Conservation (phyloP, 352 stramenopile genomes). For the Pythium scleroteichum region DNA sequence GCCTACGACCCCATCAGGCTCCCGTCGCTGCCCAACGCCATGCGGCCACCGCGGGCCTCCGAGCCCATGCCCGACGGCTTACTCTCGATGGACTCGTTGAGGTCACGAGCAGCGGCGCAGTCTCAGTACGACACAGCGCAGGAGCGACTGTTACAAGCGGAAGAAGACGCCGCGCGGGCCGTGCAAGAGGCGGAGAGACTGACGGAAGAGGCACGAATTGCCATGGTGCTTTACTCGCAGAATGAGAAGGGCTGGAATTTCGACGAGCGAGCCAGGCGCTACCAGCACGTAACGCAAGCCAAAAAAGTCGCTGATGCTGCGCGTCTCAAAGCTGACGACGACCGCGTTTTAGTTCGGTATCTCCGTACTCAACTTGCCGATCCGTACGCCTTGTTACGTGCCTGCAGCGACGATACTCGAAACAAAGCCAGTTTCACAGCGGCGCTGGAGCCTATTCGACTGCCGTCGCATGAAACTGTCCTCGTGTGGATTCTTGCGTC, state of each 20-base stretch:
- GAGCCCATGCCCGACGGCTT: slow-evolving; percentile 31
- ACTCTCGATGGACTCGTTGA: slow-evolving; percentile 41
- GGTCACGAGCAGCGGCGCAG: slow-evolving; percentile 32
- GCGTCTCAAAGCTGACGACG: slow-evolving; percentile 42
- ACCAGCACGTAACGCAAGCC: slow-evolving; percentile 52
- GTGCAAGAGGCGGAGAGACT: slow-evolving; percentile 51
- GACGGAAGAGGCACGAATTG: slow-evolving; percentile 58
- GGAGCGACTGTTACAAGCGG: slow-evolving; percentile 29
- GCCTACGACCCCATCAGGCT: slow-evolving; percentile 21
- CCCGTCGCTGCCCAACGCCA: slow-evolving; percentile 16
- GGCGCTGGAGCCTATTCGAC: slow-evolving; percentile 4
- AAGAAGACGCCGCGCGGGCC: slow-evolving; percentile 30
- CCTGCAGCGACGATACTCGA: neutral
- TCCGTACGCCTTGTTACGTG: slow-evolving; percentile 34
- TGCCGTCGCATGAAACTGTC: slow-evolving; percentile 20
- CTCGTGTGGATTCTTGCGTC: slow-evolving; percentile 60
- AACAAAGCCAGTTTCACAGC: neutral
- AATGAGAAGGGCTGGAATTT: slow-evolving; percentile 64
- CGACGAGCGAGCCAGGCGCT: slow-evolving; percentile 54
- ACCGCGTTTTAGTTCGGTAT: slow-evolving; percentile 29
- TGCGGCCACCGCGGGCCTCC: neutral
- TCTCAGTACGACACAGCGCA: slow-evolving; percentile 36
- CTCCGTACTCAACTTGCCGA: slow-evolving; percentile 40
- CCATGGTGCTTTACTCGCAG: slow-evolving; percentile 57
- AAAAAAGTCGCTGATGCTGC: slow-evolving; percentile 52